A percentile compares a stretch with the other conserved stretches of the same genome.
These are phyloP conservation scores for Berberis thunbergii DNA, from an alignment of 164 flowering plant species.

Conservation along the genomic window DNA sequence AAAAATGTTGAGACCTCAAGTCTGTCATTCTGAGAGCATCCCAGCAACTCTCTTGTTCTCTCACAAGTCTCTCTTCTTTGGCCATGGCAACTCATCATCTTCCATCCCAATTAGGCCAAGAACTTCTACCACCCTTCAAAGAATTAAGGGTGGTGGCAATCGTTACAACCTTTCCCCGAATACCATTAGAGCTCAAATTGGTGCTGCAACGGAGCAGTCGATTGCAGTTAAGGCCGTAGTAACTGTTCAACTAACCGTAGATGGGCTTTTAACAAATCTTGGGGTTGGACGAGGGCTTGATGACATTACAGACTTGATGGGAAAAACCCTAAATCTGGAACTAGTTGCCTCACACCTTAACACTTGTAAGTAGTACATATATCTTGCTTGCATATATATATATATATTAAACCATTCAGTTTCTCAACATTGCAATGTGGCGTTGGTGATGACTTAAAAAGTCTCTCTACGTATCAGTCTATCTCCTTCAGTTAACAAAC, in stretches of 20 bases:
- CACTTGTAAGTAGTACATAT: constrained; percentile 31
- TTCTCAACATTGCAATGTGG: no score
- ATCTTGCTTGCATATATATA: no score
- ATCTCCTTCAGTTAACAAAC: no score
- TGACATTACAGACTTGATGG: constrained; percentile 22
- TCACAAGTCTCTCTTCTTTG: constrained; percentile 1
- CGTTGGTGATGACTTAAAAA: no score
- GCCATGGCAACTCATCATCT: neutral
- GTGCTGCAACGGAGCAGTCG: neutral
- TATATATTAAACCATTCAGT: no score
- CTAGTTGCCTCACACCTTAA: constrained; percentile 61
- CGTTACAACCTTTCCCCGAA: neutral
- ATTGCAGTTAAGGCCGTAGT: constrained; percentile 35
- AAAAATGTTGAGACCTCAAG: neutral
- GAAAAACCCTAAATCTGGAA: constrained; percentile 46
- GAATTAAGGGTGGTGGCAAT: neutral
- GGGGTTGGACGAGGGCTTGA: constrained; percentile 14
- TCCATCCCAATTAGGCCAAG: neutral
- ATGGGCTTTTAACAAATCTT: constrained; percentile 25
- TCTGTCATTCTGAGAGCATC: neutral
- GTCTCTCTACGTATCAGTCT: no score
- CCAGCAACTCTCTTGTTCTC: neutral
- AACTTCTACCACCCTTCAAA: neutral
- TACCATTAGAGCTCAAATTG: neutral
- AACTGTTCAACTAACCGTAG: constrained; percentile 26